A percentile compares a stretch with the other conserved stretches of the same genome.
Evolutionary conservation across 306 rosid genomes (phyloP).

Genomic region (Cucumis sativus): Cucumber_9930_V3 NC_026661.2:4409501-4410000

Average conservation of each 20-base stretch:
- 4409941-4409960: background rate
- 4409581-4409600: constrained; percentile 91
- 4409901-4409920: too few species aligned
- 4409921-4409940: too few species aligned
- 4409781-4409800: constrained; percentile 33
- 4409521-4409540: constrained; percentile 5
- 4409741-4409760: constrained; percentile 92
- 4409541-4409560: background rate
- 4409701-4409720: constrained; percentile 95
- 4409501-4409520: constrained; percentile 15
- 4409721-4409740: constrained; percentile 92
- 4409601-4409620: constrained; percentile 35
- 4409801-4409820: background rate
- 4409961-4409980: background rate
- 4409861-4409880: too few species aligned
- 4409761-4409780: constrained; percentile 99
- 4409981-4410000: too few species aligned
- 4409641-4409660: constrained; percentile 17
- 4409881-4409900: too few species aligned
- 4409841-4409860: too few species aligned
- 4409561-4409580: constrained; percentile 59
- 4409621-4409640: background rate
- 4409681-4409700: constrained; percentile 99
- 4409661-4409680: constrained; percentile 24
- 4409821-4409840: background rate